Percentiles rank a stretch among this genome's conserved stretches.
Conservation (phyloP, 345 rosid genomes). For the Brassica juncea region DNA sequence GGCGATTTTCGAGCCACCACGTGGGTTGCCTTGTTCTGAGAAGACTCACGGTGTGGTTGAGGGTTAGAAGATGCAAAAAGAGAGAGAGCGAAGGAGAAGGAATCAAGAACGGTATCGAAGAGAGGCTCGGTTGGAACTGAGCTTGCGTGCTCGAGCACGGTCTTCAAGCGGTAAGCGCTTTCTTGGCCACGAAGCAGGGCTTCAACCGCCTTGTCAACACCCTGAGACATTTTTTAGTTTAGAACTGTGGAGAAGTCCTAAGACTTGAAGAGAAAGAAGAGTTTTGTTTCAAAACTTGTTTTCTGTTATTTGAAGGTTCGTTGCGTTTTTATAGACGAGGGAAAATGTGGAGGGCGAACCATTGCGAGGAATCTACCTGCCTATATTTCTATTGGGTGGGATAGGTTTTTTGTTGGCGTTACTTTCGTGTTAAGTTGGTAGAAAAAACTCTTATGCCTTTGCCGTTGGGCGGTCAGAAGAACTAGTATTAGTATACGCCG, state of each 20-base stretch:
- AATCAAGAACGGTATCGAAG: slow-evolving; percentile 19
- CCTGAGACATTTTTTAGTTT: background rate
- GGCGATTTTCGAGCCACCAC: background rate
- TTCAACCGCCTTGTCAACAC: slow-evolving; percentile 4
- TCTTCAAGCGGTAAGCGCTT: slow-evolving; percentile 19
- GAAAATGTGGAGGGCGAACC: background rate
- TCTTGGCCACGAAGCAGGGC: slow-evolving; percentile 25
- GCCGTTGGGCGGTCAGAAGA: background rate
- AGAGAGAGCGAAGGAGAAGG: slow-evolving; percentile 11
- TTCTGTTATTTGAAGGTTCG: background rate
- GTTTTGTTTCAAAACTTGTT: background rate
- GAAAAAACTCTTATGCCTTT: background rate
- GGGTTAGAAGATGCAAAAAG: background rate
- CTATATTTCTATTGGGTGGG: background rate
- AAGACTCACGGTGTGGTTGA: background rate
- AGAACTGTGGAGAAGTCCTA: background rate
- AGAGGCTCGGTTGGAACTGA: background rate
- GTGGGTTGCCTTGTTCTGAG: background rate
- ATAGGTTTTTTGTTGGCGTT: background rate
- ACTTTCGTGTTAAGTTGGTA: background rate
- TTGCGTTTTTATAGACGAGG: background rate
- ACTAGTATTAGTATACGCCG: background rate
- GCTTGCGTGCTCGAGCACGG: background rate
- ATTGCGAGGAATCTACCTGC: background rate
- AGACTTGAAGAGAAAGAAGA: background rate